Base-by-base conservation (phyloP, 768 basidiomycete genomes). In the Crucibulum laeve region DNA sequence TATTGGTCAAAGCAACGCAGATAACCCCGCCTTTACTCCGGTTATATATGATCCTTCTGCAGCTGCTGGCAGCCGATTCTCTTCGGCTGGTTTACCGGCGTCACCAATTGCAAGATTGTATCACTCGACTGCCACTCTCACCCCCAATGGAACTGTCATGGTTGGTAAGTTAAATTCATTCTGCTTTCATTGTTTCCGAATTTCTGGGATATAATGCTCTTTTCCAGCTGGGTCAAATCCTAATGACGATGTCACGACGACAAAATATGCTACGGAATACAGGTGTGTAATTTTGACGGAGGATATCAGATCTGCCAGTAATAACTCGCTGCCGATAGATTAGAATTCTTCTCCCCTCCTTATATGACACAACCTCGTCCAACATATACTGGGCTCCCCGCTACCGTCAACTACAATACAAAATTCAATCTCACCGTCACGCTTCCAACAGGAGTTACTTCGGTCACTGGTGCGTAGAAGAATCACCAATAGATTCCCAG, bases 61-160 rank as follows among this genome's bases (percentile, higher is more conserved):
- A 3, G 52, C 64, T 0, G 51, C 60, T 2, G 81, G 80, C 6
- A 43, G 52, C 17, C 61, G 70, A 18, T 70, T 67, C 59, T 74
- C 67, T 55, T 70, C 69, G 48, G 60, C 61, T 5, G 70, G 69
- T 17, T 57, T 74, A 45, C 66, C 70, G 28, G 57, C 62, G 6
- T 62, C 64, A 4, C 44, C 60, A 25, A 70, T 82, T 49, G 63
- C 79, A 30, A 61, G 81, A 15, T 23, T 83, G 64, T 84, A 83
- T 61, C 82, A 84, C 59, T 80, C 79, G 3, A 64, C 65, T 3
- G 77, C 76, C 13, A 75, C 74, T 17, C 64, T 82, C 46, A 71
- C 79, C 6, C 72, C 76, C 17, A 72, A 52, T 71, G 52, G 78
- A 38, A 47, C 33, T 23, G 40, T 44, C 6, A 4, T 43, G 25